phyloP scores from a whole-genome alignment of 2,329 filamentous ascomycete genomes.

The Calonectria honghensis region DNA sequence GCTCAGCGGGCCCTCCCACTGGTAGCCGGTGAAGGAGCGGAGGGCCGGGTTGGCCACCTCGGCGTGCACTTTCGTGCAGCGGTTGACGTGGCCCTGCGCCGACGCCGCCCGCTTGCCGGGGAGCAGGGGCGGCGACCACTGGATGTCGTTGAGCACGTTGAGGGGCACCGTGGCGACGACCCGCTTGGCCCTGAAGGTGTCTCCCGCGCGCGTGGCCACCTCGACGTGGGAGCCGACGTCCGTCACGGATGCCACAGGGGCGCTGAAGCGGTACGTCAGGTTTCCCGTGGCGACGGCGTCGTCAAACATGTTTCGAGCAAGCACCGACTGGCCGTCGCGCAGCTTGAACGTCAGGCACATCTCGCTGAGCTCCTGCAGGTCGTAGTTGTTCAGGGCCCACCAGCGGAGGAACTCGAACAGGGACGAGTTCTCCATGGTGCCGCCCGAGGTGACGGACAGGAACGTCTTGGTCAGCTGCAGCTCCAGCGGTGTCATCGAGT shows the following conservation, averaged over 20 bases:
- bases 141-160: conserved; percentile 36
- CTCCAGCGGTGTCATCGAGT: conserved; percentile 36
- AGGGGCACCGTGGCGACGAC: conserved; percentile 38
- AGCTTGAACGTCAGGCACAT: conserved; percentile 39
- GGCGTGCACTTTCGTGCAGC: conserved; percentile 40
- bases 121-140: conserved; percentile 37
- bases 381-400: conserved; percentile 42
- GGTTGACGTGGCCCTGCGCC: conserved; percentile 37
- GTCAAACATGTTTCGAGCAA: conserved; percentile 37
- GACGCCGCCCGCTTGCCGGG: conserved; percentile 33
- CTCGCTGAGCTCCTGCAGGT: conserved; percentile 33
- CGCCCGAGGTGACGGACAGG: conserved; percentile 37
- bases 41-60: conserved; percentile 37
- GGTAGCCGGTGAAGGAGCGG: conserved; percentile 37
- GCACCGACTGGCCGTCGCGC: conserved; percentile 36
- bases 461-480: conserved; percentile 40
- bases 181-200: conserved; percentile 19
- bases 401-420: conserved; percentile 41
- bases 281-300: conserved; percentile 36
- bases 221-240: conserved; percentile 35
- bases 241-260: conserved; percentile 27
- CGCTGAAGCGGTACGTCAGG: conserved; percentile 38
- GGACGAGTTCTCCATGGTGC: conserved; percentile 41
- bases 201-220: conserved; percentile 33
- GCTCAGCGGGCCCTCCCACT: conserved; percentile 31